A percentile compares a stretch with the other conserved stretches of the same genome.
Conservation (phyloP, 192 early-diverging fungal genomes). For the Backusella tuberculispora region DNA sequence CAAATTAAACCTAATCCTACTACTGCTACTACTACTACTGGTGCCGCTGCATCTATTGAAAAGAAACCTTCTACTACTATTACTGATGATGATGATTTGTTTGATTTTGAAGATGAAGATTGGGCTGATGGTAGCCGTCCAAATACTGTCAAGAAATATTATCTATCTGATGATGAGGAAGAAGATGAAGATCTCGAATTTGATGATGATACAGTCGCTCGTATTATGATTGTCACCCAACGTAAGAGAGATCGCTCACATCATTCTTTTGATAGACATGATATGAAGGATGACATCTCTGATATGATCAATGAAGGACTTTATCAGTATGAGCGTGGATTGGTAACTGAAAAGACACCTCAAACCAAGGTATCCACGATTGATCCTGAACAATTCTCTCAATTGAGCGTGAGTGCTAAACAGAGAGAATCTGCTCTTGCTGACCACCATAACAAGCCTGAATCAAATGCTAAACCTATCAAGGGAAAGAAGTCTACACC, state of each 20-base stretch:
- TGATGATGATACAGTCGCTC: constrained; percentile 86
- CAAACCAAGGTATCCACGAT: constrained; percentile 66
- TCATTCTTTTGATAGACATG: constrained; percentile 77
- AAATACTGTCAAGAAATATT: constrained; percentile 54
- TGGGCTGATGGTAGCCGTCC: constrained; percentile 58
- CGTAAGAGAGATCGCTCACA: constrained; percentile 71
- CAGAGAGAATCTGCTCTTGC: constrained; percentile 22
- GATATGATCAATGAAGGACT: constrained; percentile 97
- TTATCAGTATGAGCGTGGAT: constrained; percentile 83
- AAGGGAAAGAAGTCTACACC: constrained; percentile 29
- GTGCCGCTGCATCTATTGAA: neutral
- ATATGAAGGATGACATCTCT: constrained; percentile 78
- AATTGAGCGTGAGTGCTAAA: constrained; percentile 46
- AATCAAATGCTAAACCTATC: constrained; percentile 20
- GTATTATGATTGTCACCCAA: constrained; percentile 93
- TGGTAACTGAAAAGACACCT: constrained; percentile 36
- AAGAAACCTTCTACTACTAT: neutral
- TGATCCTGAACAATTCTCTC: constrained; percentile 59
- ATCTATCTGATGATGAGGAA: constrained; percentile 48
- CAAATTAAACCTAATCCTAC: neutral
- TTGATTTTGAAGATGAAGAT: constrained; percentile 85
- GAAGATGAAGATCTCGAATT: constrained; percentile 82
- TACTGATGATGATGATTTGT: constrained; percentile 58
- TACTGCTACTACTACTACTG: neutral
- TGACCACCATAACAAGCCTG: neutral